Evolutionary conservation across 2,329 filamentous ascomycete genomes (phyloP).

Genomic region (Aspergillus hortae): DNA sequence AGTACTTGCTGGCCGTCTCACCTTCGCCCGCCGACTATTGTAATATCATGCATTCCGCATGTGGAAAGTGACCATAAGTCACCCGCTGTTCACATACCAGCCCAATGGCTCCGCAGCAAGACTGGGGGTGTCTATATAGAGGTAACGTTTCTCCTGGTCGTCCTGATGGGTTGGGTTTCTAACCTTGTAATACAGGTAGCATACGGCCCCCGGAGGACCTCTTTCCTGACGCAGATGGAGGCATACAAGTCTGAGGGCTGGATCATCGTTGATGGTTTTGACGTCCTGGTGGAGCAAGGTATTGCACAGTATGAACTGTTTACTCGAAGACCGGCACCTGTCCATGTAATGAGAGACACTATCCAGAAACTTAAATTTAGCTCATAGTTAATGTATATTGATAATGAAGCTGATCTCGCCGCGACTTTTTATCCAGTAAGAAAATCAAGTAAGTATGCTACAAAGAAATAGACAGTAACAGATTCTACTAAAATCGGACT

Average conservation of each 20-base stretch:
- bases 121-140: constrained; percentile 23
- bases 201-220: constrained; percentile 15
- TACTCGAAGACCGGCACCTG: constrained; percentile 19
- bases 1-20: constrained; percentile 16
- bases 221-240: constrained; percentile 14
- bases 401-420: too few species aligned
- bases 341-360: constrained; percentile 18
- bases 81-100: constrained; percentile 6
- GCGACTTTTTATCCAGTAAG: too few species aligned
- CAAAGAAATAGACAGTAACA: too few species aligned
- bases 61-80: not conserved
- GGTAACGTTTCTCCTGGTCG: constrained; percentile 10
- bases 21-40: constrained; percentile 17
- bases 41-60: constrained; percentile 8
- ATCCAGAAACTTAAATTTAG: too few species aligned
- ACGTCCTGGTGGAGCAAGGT: constrained; percentile 20
- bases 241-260: constrained; percentile 14
- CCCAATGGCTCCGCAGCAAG: constrained; percentile 19
- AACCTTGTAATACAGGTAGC: constrained; percentile 6
- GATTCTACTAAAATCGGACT: too few species aligned
- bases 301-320: constrained; percentile 24
- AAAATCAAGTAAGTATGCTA: too few species aligned
- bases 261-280: constrained; percentile 21
- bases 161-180: not conserved
- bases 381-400: too few species aligned